phyloP scores from a whole-genome alignment of 2,329 filamentous ascomycete species.

The Leptographium procerum region DNA sequence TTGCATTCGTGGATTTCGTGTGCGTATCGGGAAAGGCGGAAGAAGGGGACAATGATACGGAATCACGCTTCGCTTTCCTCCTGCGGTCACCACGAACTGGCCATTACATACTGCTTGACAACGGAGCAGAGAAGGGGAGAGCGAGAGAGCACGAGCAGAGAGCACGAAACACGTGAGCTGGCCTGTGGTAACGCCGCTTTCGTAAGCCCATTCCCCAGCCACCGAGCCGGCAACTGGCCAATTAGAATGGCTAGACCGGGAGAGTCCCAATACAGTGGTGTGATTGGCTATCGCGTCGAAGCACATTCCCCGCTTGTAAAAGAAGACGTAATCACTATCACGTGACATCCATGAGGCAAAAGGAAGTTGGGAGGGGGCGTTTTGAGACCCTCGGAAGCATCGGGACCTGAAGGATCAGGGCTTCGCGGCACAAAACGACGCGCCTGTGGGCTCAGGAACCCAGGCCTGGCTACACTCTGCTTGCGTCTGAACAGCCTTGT shows the following conservation, averaged over 20 bases:
- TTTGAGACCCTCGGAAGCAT: neutral
- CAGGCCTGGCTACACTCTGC: neutral
- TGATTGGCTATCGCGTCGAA: neutral
- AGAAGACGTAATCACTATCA: neutral
- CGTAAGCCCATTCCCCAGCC: neutral
- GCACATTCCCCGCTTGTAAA: neutral
- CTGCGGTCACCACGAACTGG: neutral
- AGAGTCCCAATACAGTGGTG: neutral
- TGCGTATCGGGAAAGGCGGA: neutral
- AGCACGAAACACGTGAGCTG: conserved; percentile 4
- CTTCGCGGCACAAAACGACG: neutral
- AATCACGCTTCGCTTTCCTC: neutral
- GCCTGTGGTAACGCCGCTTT: neutral
- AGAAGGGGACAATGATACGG: neutral
- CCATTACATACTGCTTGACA: no score
- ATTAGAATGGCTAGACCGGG: neutral
- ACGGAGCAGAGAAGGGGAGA: no score
- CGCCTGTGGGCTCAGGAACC: neutral
- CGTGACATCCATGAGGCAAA: neutral
- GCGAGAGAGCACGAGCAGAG: neutral
- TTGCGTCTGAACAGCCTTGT: neutral
- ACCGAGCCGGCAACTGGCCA: neutral
- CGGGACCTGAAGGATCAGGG: neutral
- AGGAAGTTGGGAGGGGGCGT: neutral
- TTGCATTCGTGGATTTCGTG: neutral